phyloP scores from a whole-genome alignment of 257 asterid genomes.

The Plantago ovata region DNA sequence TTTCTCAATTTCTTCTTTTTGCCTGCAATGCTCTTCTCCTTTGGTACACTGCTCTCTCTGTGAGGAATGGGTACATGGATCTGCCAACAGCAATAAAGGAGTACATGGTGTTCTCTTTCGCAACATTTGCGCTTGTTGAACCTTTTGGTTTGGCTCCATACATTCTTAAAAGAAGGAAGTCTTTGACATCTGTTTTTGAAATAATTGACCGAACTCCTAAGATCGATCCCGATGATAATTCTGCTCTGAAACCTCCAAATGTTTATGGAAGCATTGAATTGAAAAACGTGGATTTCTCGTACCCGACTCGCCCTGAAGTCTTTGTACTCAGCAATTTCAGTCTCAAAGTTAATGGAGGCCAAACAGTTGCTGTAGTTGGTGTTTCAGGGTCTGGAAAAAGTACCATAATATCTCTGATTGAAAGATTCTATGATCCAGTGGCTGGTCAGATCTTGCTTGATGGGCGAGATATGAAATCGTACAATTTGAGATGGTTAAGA shows the following conservation, averaged over 20 bases:
- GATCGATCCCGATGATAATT: constrained; percentile 91
- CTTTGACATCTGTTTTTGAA: constrained; percentile 82
- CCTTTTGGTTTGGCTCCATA: constrained; percentile 99
- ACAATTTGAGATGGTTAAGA: constrained; percentile 97
- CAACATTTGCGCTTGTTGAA: constrained; percentile 95
- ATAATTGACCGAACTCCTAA: constrained; percentile 88
- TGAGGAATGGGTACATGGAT: constrained; percentile 50
- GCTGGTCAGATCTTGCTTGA: constrained; percentile 90
- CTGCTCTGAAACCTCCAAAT: constrained; percentile 93
- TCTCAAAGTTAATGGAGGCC: constrained; percentile 95
- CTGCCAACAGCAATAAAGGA: constrained; percentile 85
- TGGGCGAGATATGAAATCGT: constrained; percentile 85
- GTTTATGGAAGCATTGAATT: constrained; percentile 98
- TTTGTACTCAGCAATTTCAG: constrained; percentile 96
- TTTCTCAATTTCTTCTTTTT: constrained; percentile 96
- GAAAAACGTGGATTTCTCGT: constrained; percentile 83
- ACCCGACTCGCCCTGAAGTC: constrained; percentile 91
- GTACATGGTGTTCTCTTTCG: constrained; percentile 98
- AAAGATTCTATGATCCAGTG: constrained; percentile 89
- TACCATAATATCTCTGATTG: constrained; percentile 86
- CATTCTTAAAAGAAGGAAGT: constrained; percentile 88
- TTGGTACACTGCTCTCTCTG: constrained; percentile 89
- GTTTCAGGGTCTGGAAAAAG: constrained; percentile 99
- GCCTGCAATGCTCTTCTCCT: constrained; percentile 97
- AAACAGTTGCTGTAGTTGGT: constrained; percentile 95